Percentiles rank a stretch among this genome's conserved stretches.
phyloP scores from a whole-genome alignment of 1,284 basidiomycete genomes.

The Cryptococcus floricola region DNA sequence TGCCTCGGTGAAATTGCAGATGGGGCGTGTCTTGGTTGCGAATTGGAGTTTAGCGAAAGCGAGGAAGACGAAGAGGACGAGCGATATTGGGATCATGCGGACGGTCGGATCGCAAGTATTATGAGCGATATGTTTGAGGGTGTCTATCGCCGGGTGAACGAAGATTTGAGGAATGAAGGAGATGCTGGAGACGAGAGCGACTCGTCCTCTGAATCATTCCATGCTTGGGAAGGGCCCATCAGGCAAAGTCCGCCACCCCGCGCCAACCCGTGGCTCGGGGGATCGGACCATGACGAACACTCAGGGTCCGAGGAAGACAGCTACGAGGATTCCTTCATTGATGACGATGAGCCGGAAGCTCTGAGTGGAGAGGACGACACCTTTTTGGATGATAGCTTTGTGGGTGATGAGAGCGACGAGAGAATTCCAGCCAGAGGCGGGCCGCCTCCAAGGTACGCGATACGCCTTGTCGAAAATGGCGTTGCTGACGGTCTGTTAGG shows the following conservation, averaged over 20 bases:
- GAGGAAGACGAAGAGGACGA: conserved; percentile 5
- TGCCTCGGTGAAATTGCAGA: conserved; percentile 38
- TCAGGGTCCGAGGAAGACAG: background rate
- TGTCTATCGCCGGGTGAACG: background rate
- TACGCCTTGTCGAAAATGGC: background rate
- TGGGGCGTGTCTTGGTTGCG: conserved; percentile 32
- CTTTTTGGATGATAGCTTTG: background rate
- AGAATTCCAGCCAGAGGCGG: background rate
- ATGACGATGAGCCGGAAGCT: conserved; percentile 19
- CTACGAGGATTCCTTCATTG: conserved; percentile 28
- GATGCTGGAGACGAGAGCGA: too few relatives aligned
- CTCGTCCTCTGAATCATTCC: too few relatives aligned
- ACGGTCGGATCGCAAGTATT: background rate
- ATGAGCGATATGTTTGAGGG: too few relatives aligned
- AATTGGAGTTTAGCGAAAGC: conserved; percentile 25
- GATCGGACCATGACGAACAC: conserved; percentile 2
- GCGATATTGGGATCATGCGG: conserved; percentile 3
- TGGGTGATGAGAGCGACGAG: background rate
- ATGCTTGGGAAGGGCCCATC: background rate
- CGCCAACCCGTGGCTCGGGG: conserved; percentile 4
- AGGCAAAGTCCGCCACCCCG: background rate
- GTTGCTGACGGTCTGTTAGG: background rate
- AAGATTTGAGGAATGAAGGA: background rate
- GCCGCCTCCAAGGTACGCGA: conserved; percentile 2
- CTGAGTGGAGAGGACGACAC: conserved; percentile 2